Evolutionary conservation across 148 eudicot species (phyloP), one percentile per base, ranked within the genome.

Genomic region (Silene uniflora): DNA sequence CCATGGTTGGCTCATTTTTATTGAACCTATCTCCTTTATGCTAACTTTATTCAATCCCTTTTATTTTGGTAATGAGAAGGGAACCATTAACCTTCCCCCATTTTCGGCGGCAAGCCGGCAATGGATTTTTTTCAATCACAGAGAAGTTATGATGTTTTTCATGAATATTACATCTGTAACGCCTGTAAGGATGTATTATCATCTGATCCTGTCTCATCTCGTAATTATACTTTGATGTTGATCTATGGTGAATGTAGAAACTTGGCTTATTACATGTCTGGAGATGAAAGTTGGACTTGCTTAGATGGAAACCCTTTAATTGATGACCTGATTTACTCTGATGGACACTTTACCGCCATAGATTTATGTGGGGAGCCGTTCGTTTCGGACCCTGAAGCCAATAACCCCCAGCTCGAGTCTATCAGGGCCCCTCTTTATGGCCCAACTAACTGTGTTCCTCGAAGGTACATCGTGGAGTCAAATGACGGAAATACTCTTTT

Each of bases 1-100:
- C 19, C 75, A 62, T 47, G 80, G 80, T 3, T 77, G 80, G 79
- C 68, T 77, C 7, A 71, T 77, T 6, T 77, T 71, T 49, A 22
- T 77, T 6, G 62, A 77, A 3, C 27, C 46, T 39, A 4, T 62
- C 13, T 70, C 80, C 17, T 71, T 71, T 27, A 61, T 62, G 47
- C 39, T 71, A 76, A 77, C 69, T 17, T 25, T 77, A 25, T 77
- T 23, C 35, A 71, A 70, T n/a, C 79, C 79, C 5, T 77, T 77
- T 62, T 62, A 60, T 19, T 77, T 77, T 27, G 80, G 75, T 32
- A 46, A 29, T 13, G 27, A 14, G 19, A 68, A 69, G 22, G 74
- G 68, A 49, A 62, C 62, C 9, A 70, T 77, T 21, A 17, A 77
- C 1, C 75, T 71, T 6, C 69, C 75, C 21, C 62, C 75, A 12